Base-by-base conservation (phyloP, 805 yeast species). In the Wickerhamomyces chambardii region DNA sequence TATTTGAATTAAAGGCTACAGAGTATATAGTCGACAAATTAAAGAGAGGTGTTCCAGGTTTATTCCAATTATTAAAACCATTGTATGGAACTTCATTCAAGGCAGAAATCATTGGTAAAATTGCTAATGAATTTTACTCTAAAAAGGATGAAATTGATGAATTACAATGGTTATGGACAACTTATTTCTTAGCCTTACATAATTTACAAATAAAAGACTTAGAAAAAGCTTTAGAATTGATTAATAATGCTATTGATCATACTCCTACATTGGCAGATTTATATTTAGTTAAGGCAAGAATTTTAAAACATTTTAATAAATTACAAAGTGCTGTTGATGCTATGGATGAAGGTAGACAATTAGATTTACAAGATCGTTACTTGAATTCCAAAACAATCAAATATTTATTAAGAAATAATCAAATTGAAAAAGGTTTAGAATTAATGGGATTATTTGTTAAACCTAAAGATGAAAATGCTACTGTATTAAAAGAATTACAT, bases 331-430 rank as follows among this genome's bases (percentile, higher is more conserved):
- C 97, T 12, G 73, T 82, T 16, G 70, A 68, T 14, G 52, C 67
- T 19, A 74, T 87, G 71, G 72, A 78, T 39, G 69, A 66, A 36
- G 96, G 90, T 14, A 71, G 96, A 46, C 55, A 64, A 36, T 58
- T 83, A 37, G 96, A 92, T 54, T 67, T 83, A 38, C 95, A 86
- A 56, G 99, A 92, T 58, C 68, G 98, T 44, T 90, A 84, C 54
- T 75, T 92, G 51, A 92, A 92, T 56, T 74, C 95, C 36, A 87
- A 86, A 51, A 69, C 95, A 6, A 83, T 84, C 32, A 86, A 86
- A 54, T 92, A 92, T 51, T 75, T 72, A 34, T 57, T 90, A 41
- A 70, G 97, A 48, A 86, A 92, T 11, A 73, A 84, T 51, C 59
- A 73, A 39, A 64, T 84, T 17, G 83, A 82, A 21, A 73, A 78